Conservation (phyloP, 2,329 filamentous ascomycete species). For the Penicillium verrucosum region DNA sequence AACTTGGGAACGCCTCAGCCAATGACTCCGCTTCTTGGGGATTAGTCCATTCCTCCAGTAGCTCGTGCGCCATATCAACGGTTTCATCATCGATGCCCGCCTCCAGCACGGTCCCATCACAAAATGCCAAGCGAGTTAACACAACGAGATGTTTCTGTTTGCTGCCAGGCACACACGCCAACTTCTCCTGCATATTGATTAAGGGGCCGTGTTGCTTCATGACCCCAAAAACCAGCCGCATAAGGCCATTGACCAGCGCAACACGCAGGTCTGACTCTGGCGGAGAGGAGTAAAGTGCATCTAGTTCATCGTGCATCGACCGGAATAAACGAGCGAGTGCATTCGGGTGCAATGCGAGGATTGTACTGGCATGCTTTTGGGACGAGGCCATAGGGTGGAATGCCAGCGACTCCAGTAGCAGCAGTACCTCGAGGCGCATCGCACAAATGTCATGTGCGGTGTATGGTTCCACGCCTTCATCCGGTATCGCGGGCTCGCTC, state of each 20-base stretch:
- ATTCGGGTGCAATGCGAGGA: conserved; percentile 65
- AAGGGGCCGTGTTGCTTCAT: conserved; percentile 58
- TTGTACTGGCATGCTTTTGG: conserved; percentile 54
- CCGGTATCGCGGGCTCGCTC: conserved; percentile 50
- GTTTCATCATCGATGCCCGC: conserved; percentile 72
- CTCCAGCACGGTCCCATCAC: conserved; percentile 75
- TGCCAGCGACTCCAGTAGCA: conserved; percentile 42
- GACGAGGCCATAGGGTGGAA: conserved; percentile 57
- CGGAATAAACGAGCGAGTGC: conserved; percentile 72
- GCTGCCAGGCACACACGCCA: conserved; percentile 66
- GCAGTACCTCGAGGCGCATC: conserved; percentile 45
- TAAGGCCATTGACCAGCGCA: conserved; percentile 56
- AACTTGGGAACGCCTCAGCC: conserved; percentile 44
- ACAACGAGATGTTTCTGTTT: conserved; percentile 79
- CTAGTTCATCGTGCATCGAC: conserved; percentile 70
- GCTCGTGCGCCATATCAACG: conserved; percentile 73
- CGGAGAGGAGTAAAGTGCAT: conserved; percentile 54
- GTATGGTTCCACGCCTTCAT: conserved; percentile 44
- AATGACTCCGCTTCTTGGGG: conserved; percentile 71
- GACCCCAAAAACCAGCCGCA: conserved; percentile 60
- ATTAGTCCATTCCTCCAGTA: conserved; percentile 77
- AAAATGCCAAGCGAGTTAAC: conserved; percentile 80
- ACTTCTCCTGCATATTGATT: conserved; percentile 68
- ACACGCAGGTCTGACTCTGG: conserved; percentile 48
- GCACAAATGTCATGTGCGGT: conserved; percentile 38